Percentiles rank a stretch among this genome's conserved stretches.
Conservation (phyloP, 169 alveolate genomes). For the Neospora caninum region DNA sequence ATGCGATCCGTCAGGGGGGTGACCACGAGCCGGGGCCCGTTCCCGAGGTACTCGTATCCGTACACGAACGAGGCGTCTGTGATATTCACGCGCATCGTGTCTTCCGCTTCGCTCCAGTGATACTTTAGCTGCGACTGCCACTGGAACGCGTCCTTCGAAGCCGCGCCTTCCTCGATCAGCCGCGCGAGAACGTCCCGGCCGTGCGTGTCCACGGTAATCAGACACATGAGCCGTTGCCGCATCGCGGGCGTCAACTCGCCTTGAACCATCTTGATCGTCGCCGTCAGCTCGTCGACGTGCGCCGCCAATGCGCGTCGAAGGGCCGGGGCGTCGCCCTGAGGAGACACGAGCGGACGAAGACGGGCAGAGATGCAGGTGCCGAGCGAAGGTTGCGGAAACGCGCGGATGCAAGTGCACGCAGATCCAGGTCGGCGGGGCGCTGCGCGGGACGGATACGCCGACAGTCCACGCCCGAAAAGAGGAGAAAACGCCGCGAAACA, state of each 20-base stretch:
- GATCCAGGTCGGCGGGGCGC: no score
- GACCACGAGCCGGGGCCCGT: slow-evolving; percentile 95
- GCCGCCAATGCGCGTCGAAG: slow-evolving; percentile 52
- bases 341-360: background rate
- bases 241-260: slow-evolving; percentile 88
- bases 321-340: slow-evolving; percentile 39
- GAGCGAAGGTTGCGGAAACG: no score
- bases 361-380: background rate
- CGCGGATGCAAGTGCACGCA: no score
- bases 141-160: slow-evolving; percentile 90
- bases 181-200: slow-evolving; percentile 94
- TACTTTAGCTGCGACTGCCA: slow-evolving; percentile 97
- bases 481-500: no score
- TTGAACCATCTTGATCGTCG: slow-evolving; percentile 90
- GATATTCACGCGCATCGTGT: slow-evolving; percentile 88
- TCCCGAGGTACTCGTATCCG: slow-evolving; percentile 97
- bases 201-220: slow-evolving; percentile 95
- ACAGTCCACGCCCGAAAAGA: no score
- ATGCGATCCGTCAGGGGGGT: slow-evolving; percentile 97
- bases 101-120: slow-evolving; percentile 85
- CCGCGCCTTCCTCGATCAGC: slow-evolving; percentile 87
- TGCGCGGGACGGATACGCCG: no score
- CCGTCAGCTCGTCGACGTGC: slow-evolving; percentile 70
- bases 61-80: slow-evolving; percentile 93
- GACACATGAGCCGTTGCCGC: slow-evolving; percentile 92